Percentiles rank a stretch among this genome's conserved stretches.
Conservation (phyloP, 179 eudicot species). For the Nepenthes alata region DNA sequence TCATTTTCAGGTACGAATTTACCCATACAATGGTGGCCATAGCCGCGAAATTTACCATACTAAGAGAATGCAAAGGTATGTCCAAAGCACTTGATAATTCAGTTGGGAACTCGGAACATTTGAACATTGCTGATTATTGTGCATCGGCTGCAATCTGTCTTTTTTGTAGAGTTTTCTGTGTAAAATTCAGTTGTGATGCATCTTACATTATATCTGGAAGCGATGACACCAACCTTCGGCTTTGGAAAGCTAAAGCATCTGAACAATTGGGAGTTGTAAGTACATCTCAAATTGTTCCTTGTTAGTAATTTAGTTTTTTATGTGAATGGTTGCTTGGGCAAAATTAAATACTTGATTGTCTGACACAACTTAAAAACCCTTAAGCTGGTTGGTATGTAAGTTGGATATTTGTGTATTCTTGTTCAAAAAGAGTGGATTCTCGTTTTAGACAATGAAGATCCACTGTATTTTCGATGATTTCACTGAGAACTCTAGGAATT, state of each 20-base stretch:
- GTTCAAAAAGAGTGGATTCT: no score
- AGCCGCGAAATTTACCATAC: slow-evolving; percentile 96
- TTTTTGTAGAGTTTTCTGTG: slow-evolving; percentile 70
- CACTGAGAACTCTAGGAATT: no score
- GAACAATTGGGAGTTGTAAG: slow-evolving; percentile 96
- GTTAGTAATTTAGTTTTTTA: not conserved
- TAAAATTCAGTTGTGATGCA: slow-evolving; percentile 75
- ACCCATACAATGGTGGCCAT: slow-evolving; percentile 84
- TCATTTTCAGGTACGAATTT: slow-evolving; percentile 65
- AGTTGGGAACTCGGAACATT: not conserved
- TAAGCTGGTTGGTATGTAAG: no score
- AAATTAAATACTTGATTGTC: not conserved
- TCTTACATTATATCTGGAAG: slow-evolving; percentile 86
- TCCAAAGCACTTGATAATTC: not conserved
- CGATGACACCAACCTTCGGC: slow-evolving; percentile 87
- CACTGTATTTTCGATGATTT: no score
- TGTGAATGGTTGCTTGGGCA: not conserved
- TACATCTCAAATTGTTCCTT: slow-evolving; percentile 4
- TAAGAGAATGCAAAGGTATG: slow-evolving; percentile 97
- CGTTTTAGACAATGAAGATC: no score
- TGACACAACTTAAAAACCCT: no score
- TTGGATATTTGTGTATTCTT: no score
- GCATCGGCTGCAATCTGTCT: not conserved
- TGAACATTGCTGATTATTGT: not conserved
- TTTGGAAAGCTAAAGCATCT: slow-evolving; percentile 97